Percentiles rank a stretch among this genome's conserved stretches.
These are phyloP conservation scores for Lentinula aciculospora DNA, from an alignment of 768 basidiomycete genomes.

Conservation along the genomic window DNA sequence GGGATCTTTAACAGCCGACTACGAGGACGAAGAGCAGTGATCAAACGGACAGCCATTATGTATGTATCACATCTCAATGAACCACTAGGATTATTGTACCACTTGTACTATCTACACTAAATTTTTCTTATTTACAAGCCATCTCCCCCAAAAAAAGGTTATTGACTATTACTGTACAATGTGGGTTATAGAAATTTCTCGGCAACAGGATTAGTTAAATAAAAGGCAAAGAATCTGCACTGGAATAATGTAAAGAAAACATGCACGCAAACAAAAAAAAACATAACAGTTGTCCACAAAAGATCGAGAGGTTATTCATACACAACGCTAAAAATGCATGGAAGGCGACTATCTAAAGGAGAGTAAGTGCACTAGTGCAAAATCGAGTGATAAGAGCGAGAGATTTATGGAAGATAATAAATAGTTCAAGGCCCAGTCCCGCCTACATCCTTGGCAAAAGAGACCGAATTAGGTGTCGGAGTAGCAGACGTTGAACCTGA, in stretches of 20 bases:
- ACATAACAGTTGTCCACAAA: not conserved
- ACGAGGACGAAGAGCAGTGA: slow-evolving; percentile 22
- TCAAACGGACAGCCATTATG: not conserved
- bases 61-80: not conserved
- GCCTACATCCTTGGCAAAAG: not conserved
- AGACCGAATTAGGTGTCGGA: not conserved
- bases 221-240: not conserved
- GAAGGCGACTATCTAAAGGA: not conserved
- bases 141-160: not conserved
- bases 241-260: not conserved
- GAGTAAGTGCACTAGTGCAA: not conserved
- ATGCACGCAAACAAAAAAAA: not conserved
- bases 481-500: not conserved
- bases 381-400: not conserved
- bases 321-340: not conserved
- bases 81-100: no score
- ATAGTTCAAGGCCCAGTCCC: not conserved
- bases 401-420: not conserved
- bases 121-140: no score
- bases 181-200: not conserved
- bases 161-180: slow-evolving; percentile 3
- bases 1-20: slow-evolving; percentile 34
- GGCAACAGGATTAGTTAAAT: not conserved
- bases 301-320: not conserved
- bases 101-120: no score